Evolutionary conservation across 2,329 filamentous ascomycete genomes (phyloP).

Genomic region (Pseudogymnoascus verrucosus): DNA sequence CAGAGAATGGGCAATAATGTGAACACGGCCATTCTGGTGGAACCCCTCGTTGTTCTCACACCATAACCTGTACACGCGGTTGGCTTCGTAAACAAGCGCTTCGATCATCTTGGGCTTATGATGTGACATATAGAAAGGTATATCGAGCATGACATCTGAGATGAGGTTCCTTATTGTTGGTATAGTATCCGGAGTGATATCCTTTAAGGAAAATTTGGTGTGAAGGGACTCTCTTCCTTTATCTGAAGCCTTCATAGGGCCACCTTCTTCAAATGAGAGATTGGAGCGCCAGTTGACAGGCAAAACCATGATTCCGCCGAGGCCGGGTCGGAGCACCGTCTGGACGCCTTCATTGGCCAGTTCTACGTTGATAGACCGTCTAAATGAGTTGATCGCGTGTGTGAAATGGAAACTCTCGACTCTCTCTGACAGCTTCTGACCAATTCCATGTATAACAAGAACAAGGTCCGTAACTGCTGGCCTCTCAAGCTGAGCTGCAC

Average conservation of each 20-base stretch:
- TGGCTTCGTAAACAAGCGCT: constrained; percentile 82
- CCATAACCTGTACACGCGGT: constrained; percentile 93
- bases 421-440: constrained; percentile 88
- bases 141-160: constrained; percentile 96
- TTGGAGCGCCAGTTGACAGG: constrained; percentile 91
- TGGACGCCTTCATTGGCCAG: constrained; percentile 67
- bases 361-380: constrained; percentile 79
- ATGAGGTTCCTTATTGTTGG: constrained; percentile 90
- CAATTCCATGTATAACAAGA: constrained; percentile 89
- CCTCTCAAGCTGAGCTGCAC: constrained; percentile 53
- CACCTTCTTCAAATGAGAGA: constrained; percentile 77
- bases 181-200: constrained; percentile 86
- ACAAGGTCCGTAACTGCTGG: constrained; percentile 78
- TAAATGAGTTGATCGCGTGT: constrained; percentile 85
- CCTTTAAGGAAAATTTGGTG: constrained; percentile 63
- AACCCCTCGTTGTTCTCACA: constrained; percentile 90
- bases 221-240: constrained; percentile 34
- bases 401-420: constrained; percentile 98
- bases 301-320: constrained; percentile 87
- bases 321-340: constrained; percentile 63
- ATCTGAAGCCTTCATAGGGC: constrained; percentile 48
- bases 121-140: constrained; percentile 94
- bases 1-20: constrained; percentile 86
- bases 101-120: constrained; percentile 93
- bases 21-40: constrained; percentile 69